Evolutionary conservation across 1,284 basidiomycete species (phyloP), one percentile per base, ranked within the genome.

Genomic region (Naganishia cerealis): DNA sequence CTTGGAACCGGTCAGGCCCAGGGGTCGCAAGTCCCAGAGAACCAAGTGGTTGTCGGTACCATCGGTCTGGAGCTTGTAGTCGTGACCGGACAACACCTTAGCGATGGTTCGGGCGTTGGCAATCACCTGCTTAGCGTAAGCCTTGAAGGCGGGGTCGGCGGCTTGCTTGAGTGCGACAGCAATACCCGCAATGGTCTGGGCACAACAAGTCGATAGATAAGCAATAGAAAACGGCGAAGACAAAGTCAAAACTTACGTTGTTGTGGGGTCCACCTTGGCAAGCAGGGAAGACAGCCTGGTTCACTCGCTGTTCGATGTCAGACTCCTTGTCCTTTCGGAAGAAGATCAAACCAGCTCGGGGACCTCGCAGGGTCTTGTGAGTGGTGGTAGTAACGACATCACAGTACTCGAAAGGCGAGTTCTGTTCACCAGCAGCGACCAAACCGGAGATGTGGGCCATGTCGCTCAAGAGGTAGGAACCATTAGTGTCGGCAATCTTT

Each of bases 221-320:
- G 68, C 12, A 43, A 10, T 0, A 56, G 33, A 16, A 58, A 24
- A 66, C 18, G 29, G 48, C 36, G 50, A n/a, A 33, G 39, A 21
- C 40, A 42, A 15, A 53, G 16, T 33, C 29, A 33, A 33, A 33
- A 68, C 86, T 67, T 72, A 90, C 89, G 85, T 98, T 95, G 86
- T 99, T 99, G 86, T 99, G 96, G 59, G 96, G 96, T 63, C 96
- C 96, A 83, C 96, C 96, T 84, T 99, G 96, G 87, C 95, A 99
- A 55, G 96, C 96, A 68, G 96, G 96, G 89, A 99, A 99, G 74
- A 99, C 96, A 71, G 96, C 94, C 57, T 94, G 92, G 81, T 99
- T 99, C 77, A 99, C 89, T 67, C 93, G 90, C 65, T 90, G 90
- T 86, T 99, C 95, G 66, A 99, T 87, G 77, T 97, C 86, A 72